Percentiles rank a stretch among this genome's conserved stretches.
phyloP scores from a whole-genome alignment of 306 rosid species.

The Ochetophila trinervis region DNA sequence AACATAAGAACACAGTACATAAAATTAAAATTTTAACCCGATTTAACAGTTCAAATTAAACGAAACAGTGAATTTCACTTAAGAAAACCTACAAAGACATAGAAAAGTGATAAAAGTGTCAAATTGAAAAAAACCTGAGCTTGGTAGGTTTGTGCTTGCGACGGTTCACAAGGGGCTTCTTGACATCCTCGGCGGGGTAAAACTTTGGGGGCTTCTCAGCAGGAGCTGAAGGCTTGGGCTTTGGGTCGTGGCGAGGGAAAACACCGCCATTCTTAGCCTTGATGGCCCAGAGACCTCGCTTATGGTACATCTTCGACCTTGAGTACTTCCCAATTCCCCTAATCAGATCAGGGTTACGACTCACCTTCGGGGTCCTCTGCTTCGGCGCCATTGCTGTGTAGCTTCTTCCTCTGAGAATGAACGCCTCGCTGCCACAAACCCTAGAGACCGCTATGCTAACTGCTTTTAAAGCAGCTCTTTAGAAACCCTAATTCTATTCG shows the following conservation, averaged over 20 bases:
- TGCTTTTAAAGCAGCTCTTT: too few relatives aligned
- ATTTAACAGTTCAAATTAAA: too few relatives aligned
- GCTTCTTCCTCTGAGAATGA: too few relatives aligned
- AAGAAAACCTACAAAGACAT: neutral
- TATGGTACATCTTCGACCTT: conserved; percentile 21
- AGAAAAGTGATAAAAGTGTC: neutral
- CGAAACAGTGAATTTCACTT: neutral
- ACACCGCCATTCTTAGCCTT: conserved; percentile 26
- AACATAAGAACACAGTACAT: too few relatives aligned
- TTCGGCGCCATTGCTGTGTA: conserved; percentile 15
- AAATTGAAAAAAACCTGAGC: conserved; percentile 2
- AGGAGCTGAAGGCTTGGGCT: conserved; percentile 5
- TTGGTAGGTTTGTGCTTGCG: conserved; percentile 23
- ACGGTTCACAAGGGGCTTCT: conserved; percentile 16
- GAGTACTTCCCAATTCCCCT: conserved; percentile 19
- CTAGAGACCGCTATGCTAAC: too few relatives aligned
- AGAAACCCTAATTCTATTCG: too few relatives aligned
- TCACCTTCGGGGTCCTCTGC: neutral
- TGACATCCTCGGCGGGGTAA: conserved; percentile 22
- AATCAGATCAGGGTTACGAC: conserved; percentile 22
- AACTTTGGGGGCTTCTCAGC: conserved; percentile 14
- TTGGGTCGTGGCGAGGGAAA: conserved; percentile 23
- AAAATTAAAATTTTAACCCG: too few relatives aligned
- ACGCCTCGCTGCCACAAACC: too few relatives aligned
- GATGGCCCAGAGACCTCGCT: conserved; percentile 27